These are phyloP conservation scores for Trifolium fragiferum DNA, from an alignment of 306 rosid genomes.

Conservation along the genomic window DNA sequence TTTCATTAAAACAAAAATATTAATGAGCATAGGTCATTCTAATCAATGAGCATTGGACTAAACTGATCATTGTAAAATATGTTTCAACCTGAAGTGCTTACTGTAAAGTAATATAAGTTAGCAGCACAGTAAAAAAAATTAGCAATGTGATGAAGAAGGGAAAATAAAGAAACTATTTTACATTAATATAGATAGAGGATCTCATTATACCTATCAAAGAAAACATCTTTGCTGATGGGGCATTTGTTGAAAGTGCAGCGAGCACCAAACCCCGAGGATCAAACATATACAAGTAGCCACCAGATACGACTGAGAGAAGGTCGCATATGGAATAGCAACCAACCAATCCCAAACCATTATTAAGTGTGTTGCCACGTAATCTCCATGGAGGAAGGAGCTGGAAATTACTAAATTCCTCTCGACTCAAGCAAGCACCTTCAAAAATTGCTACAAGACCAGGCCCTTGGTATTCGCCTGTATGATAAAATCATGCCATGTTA, in stretches of 20 bases:
- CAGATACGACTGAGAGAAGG: constrained; percentile 82
- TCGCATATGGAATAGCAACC: constrained; percentile 82
- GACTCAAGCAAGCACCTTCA: constrained; percentile 87
- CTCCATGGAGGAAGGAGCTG: constrained; percentile 98
- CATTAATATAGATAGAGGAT: constrained; percentile 24
- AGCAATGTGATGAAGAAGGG: constrained; percentile 14
- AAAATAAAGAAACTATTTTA: constrained; percentile 20
- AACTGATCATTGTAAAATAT: constrained; percentile 1
- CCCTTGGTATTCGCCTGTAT: constrained; percentile 93
- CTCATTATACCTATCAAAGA: constrained; percentile 69
- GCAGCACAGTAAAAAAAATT: constrained; percentile 11
- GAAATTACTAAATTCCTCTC: constrained; percentile 87
- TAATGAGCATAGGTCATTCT: no score
- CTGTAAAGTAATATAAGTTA: constrained; percentile 15
- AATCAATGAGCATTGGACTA: no score
- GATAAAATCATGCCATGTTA: constrained; percentile 41
- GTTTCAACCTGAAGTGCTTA: constrained; percentile 23
- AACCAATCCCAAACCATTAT: constrained; percentile 88
- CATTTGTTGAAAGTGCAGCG: constrained; percentile 64
- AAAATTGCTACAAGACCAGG: constrained; percentile 87
- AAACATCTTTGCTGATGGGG: constrained; percentile 88
- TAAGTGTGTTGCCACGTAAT: constrained; percentile 79
- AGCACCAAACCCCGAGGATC: constrained; percentile 89
- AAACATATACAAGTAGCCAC: constrained; percentile 88
- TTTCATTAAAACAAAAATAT: constrained; percentile 10